Evolutionary conservation across 2,329 filamentous ascomycete genomes (phyloP).

Genomic region (Westerdykella sp.): DNA sequence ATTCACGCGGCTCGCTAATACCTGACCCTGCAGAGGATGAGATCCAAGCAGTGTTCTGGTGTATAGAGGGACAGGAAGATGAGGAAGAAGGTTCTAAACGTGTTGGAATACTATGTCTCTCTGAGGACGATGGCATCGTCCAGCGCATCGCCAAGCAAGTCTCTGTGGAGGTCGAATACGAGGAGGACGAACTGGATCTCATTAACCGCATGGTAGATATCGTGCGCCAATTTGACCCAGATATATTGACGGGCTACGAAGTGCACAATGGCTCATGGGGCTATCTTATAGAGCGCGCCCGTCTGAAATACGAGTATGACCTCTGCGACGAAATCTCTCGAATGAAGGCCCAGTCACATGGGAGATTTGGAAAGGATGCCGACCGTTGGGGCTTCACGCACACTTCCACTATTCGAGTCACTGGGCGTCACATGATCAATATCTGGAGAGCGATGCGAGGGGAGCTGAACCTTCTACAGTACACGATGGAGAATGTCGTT

Average conservation of each 20-base stretch:
- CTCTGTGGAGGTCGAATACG: conserved; percentile 60
- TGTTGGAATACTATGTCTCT: conserved; percentile 68
- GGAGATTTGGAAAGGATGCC: conserved; percentile 75
- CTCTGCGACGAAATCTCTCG: conserved; percentile 87
- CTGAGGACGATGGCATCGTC: conserved; percentile 54
- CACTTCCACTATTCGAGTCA: conserved; percentile 86
- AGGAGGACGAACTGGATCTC: conserved; percentile 75
- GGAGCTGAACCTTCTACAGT: conserved; percentile 87
- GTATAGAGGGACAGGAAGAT: conserved; percentile 68
- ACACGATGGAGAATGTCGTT: conserved; percentile 91
- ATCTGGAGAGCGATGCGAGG: conserved; percentile 93
- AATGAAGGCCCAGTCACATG: conserved; percentile 76
- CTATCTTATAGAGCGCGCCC: conserved; percentile 84
- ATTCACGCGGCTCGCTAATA: conserved; percentile 70
- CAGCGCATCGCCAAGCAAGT: conserved; percentile 58
- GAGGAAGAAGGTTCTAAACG: conserved; percentile 50
- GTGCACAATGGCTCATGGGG: conserved; percentile 94
- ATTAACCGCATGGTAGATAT: conserved; percentile 82
- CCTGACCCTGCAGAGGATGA: conserved; percentile 90
- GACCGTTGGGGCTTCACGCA: conserved; percentile 93
- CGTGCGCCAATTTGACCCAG: conserved; percentile 77
- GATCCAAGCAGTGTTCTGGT: conserved; percentile 86
- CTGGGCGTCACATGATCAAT: conserved; percentile 92
- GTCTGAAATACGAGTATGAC: conserved; percentile 80
- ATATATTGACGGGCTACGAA: conserved; percentile 91